phyloP scores from a whole-genome alignment of 2,329 filamentous ascomycete species.

The Aspergillus neotritici region DNA sequence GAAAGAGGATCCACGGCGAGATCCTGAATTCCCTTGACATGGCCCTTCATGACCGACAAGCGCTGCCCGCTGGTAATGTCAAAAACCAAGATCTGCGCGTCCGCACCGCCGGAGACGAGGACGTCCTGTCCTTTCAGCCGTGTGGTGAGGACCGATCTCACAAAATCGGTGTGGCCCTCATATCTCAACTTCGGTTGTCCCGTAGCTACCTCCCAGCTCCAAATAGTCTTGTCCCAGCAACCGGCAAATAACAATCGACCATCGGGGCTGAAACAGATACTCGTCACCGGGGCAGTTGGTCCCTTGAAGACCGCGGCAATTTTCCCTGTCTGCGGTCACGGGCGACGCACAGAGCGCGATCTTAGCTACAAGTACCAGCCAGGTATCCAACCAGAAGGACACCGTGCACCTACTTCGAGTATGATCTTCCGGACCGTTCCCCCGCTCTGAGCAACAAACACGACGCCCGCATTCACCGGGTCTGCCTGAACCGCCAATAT shows the following conservation, averaged over 20 bases:
- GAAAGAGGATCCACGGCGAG: slow-evolving; percentile 67
- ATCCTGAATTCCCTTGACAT: slow-evolving; percentile 70
- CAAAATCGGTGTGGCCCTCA: slow-evolving; percentile 80
- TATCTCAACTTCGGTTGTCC: slow-evolving; percentile 54
- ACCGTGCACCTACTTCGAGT: slow-evolving; percentile 61
- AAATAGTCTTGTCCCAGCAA: slow-evolving; percentile 90
- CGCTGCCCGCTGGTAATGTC: slow-evolving; percentile 62
- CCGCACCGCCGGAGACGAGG: slow-evolving; percentile 69
- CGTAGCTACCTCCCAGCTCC: slow-evolving; percentile 69
- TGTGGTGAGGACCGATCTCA: slow-evolving; percentile 69
- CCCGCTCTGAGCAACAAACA: slow-evolving; percentile 84
- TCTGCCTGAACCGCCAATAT: slow-evolving; percentile 69
- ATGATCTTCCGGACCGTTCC: slow-evolving; percentile 69
- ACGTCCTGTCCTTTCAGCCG: slow-evolving; percentile 56
- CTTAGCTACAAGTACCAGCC: slow-evolving; percentile 7
- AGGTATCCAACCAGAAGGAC: slow-evolving; percentile 8
- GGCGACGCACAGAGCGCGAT: slow-evolving; percentile 6
- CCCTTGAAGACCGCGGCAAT: slow-evolving; percentile 57
- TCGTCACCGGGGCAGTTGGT: slow-evolving; percentile 73
- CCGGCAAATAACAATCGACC: slow-evolving; percentile 69
- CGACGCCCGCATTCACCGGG: slow-evolving; percentile 53
- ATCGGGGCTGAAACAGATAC: slow-evolving; percentile 59
- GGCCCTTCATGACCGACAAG: slow-evolving; percentile 72
- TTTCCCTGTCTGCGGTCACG: slow-evolving; percentile 38
- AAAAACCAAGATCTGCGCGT: slow-evolving; percentile 80